Evolutionary conservation across 2,329 filamentous ascomycete species (phyloP), one percentile per base, ranked within the genome.

Genomic region (Celoporthe dispersa): DNA sequence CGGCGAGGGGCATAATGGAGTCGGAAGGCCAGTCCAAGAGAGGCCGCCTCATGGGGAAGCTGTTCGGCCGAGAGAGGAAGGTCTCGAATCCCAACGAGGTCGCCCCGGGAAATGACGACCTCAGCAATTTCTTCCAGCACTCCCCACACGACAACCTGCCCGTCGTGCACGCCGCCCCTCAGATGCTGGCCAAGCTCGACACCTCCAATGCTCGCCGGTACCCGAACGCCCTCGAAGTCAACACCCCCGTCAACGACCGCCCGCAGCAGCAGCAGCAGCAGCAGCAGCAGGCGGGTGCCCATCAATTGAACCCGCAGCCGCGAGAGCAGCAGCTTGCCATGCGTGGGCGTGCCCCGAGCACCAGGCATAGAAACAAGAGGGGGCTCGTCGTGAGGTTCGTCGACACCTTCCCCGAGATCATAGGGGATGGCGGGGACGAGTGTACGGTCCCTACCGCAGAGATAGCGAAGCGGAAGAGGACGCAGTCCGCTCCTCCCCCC

Each of bases 381-480:
- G 91, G 91, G 12, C 83, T 96, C 72, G 83, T 83, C 5, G 94
- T 98, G 48, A 88, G 85, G 68, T 98, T 98, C 76, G 87, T 86
- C 66, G 89, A 92, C 74, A 86, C 86, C 12, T 84, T 86, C 68
- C 94, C 94, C 8, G 91, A 94, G 62, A 81, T 97, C 72, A 98
- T 98, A 76, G 95, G 95, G 62, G 91, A 95, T 79, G 95, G 95
- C 70, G 95, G 95, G 44, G 95, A 98, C 76, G 94, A 97, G 79
- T 91, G 92, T 68, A 90, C 92, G 67, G 82, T 87, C 11, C 92
- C 92, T 1, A 87, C 90, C 1, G 83, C 89, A 28, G 92, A 96
- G 77, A 91, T 97, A 68, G 90, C 89, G 6, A 85, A 84, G 77
- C 83, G 82, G 72, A 90, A 86, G 79, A 83, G 79, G 74, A 76